These are phyloP conservation scores for Smittium culicis DNA, from an alignment of 371 early-diverging fungal genomes.

Conservation along the genomic window DNA sequence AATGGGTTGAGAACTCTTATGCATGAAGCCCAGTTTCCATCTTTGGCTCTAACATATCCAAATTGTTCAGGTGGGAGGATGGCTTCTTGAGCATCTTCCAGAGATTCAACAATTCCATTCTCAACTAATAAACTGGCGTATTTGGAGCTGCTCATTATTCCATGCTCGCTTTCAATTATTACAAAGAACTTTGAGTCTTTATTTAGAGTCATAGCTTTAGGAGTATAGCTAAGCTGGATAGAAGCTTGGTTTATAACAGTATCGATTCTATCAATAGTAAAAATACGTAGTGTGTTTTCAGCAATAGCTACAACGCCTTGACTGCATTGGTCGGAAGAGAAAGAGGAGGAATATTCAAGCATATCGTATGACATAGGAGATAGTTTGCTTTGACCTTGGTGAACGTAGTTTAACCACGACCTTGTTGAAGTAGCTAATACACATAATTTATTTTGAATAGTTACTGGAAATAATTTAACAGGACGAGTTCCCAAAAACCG, in stretches of 20 bases:
- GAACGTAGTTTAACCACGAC: conserved; percentile 82
- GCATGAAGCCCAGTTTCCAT: conserved; percentile 80
- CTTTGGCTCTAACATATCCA: conserved; percentile 50
- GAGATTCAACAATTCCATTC: conserved; percentile 14
- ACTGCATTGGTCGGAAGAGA: conserved; percentile 75
- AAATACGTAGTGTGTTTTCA: conserved; percentile 70
- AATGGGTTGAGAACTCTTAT: conserved; percentile 74
- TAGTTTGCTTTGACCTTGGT: conserved; percentile 47
- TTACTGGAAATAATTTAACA: conserved; percentile 52
- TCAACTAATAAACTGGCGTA: conserved; percentile 14
- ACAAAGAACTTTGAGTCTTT: conserved; percentile 63
- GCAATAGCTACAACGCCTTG: conserved; percentile 83
- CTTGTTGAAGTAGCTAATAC: conserved; percentile 72
- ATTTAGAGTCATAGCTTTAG: conserved; percentile 65
- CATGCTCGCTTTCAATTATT: conserved; percentile 76
- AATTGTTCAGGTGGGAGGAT: conserved; percentile 49
- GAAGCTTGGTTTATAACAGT: conserved; percentile 63
- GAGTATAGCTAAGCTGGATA: conserved; percentile 79
- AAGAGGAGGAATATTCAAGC: conserved; percentile 69
- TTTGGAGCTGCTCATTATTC: conserved; percentile 31
- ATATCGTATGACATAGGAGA: conserved; percentile 54
- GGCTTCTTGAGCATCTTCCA: conserved; percentile 16
- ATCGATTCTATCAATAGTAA: conserved; percentile 74
- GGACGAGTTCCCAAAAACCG: conserved; percentile 77
- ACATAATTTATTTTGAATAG: conserved; percentile 8